Conservation (phyloP, 1,284 basidiomycete species). For the Lentinula novae-zelandiae region DNA sequence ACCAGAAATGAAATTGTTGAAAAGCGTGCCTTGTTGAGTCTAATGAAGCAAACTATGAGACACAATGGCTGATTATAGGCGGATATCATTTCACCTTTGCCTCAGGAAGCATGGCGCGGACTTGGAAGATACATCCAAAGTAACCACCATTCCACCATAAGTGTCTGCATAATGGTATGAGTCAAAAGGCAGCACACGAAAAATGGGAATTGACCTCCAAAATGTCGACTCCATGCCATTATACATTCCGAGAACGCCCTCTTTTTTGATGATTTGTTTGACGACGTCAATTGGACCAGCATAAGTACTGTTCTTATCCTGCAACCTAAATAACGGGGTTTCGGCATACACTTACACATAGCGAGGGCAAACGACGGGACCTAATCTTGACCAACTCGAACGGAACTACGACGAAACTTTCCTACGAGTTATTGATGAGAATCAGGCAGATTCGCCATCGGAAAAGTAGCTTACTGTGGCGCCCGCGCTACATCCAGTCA, state of each 20-base stretch:
- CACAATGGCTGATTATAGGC: background rate
- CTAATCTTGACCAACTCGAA: slow-evolving; percentile 98
- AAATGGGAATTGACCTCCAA: slow-evolving; percentile 64
- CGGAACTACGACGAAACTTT: slow-evolving; percentile 90
- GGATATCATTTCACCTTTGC: slow-evolving; percentile 55
- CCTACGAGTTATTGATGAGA: slow-evolving; percentile 31
- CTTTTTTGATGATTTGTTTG: slow-evolving; percentile 68
- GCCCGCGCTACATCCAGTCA: slow-evolving; percentile 92
- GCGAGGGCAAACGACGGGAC: slow-evolving; percentile 27
- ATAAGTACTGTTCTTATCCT: slow-evolving; percentile 88
- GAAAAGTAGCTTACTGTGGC: slow-evolving; percentile 55
- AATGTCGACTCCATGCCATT: slow-evolving; percentile 94
- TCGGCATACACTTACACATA: background rate
- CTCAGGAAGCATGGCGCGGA: slow-evolving; percentile 78
- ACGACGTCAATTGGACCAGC: slow-evolving; percentile 92
- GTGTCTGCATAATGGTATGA: slow-evolving; percentile 45
- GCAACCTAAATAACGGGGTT: slow-evolving; percentile 50
- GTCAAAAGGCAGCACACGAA: background rate
- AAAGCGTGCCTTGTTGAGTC: slow-evolving; percentile 68
- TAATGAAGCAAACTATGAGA: slow-evolving; percentile 23
- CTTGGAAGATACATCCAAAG: slow-evolving; percentile 89
- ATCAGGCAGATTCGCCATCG: background rate
- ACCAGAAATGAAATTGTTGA: slow-evolving; percentile 94
- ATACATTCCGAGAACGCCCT: slow-evolving; percentile 85
- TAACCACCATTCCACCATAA: slow-evolving; percentile 93